Conservation (phyloP, 1,139 yeast genomes). For the Geotrichum australiense region DNA sequence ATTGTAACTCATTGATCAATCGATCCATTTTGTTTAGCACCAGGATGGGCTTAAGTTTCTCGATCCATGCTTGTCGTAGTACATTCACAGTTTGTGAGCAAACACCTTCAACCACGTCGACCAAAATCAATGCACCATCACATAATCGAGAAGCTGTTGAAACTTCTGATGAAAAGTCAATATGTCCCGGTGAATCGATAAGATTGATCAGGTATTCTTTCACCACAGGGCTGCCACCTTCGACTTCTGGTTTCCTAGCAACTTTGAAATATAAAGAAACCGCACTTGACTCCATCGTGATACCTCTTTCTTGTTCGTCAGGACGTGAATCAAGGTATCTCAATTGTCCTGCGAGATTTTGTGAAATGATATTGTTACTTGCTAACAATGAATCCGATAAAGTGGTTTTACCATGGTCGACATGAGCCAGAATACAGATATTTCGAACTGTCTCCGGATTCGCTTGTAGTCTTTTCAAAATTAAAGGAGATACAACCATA, state of each 20-base stretch:
- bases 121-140: constrained; percentile 93
- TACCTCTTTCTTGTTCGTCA: constrained; percentile 93
- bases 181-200: constrained; percentile 98
- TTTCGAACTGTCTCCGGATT: constrained; percentile 70
- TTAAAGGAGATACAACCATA: constrained; percentile 47
- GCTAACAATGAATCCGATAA: constrained; percentile 88
- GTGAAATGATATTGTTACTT: constrained; percentile 93
- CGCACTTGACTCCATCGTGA: constrained; percentile 95
- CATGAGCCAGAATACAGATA: constrained; percentile 95
- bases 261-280: constrained; percentile 71
- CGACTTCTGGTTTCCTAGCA: constrained; percentile 27
- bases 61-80: constrained; percentile 92
- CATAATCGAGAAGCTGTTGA: constrained; percentile 92
- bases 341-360: constrained; percentile 89
- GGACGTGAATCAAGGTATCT: constrained; percentile 89
- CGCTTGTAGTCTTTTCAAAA: constrained; percentile 58
- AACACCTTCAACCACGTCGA: constrained; percentile 89
- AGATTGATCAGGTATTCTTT: constrained; percentile 81
- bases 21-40: constrained; percentile 94
- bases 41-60: constrained; percentile 76
- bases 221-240: constrained; percentile 37
- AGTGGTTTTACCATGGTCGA: constrained; percentile 97
- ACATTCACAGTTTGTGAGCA: constrained; percentile 96
- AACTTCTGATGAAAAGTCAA: constrained; percentile 94
- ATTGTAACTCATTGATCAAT: constrained; percentile 69